A percentile compares a stretch with the other conserved stretches of the same genome.
phyloP scores from a whole-genome alignment of 2,329 filamentous ascomycete species.

The Aureobasidium sp. region DNA sequence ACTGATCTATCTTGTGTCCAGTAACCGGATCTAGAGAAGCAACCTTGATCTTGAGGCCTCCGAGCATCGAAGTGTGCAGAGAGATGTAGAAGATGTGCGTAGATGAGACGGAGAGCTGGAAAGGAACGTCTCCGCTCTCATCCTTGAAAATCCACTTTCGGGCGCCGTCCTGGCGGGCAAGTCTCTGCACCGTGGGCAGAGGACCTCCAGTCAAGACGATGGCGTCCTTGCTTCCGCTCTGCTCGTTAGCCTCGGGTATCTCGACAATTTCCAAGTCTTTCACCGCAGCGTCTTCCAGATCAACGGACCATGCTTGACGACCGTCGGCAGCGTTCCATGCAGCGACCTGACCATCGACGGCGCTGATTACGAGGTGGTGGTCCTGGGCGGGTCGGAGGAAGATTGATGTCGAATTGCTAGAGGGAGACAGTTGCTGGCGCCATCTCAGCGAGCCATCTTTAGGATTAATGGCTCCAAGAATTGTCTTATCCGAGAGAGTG shows the following conservation, averaged over 20 bases:
- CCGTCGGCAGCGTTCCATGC: slow-evolving; percentile 82
- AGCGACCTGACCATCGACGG: slow-evolving; percentile 60
- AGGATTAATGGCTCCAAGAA: slow-evolving; percentile 84
- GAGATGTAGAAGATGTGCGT: slow-evolving; percentile 69
- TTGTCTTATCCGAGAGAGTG: slow-evolving; percentile 74
- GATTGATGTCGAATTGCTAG: slow-evolving; percentile 25
- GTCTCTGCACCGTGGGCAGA: slow-evolving; percentile 56
- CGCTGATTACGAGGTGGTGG: slow-evolving; percentile 70
- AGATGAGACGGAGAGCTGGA: slow-evolving; percentile 65
- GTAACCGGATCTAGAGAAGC: slow-evolving; percentile 64
- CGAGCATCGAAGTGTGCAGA: slow-evolving; percentile 57
- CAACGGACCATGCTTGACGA: slow-evolving; percentile 65
- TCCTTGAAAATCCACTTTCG: slow-evolving; percentile 74
- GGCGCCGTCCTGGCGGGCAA: slow-evolving; percentile 65
- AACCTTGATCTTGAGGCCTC: slow-evolving; percentile 70
- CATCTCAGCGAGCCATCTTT: slow-evolving; percentile 77
- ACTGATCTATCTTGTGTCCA: slow-evolving; percentile 65
- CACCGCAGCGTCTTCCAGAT: slow-evolving; percentile 48
- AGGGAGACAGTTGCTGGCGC: slow-evolving; percentile 65
- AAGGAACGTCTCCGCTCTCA: slow-evolving; percentile 57
- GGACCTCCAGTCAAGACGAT: slow-evolving; percentile 58
- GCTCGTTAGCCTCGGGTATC: slow-evolving; percentile 47
- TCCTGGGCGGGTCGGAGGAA: slow-evolving; percentile 68
- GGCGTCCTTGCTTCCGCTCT: slow-evolving; percentile 54
- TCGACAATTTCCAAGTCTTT: slow-evolving; percentile 72